These are phyloP conservation scores for Suillus placidus DNA, from an alignment of 768 basidiomycete species.

Conservation along the genomic window DNA sequence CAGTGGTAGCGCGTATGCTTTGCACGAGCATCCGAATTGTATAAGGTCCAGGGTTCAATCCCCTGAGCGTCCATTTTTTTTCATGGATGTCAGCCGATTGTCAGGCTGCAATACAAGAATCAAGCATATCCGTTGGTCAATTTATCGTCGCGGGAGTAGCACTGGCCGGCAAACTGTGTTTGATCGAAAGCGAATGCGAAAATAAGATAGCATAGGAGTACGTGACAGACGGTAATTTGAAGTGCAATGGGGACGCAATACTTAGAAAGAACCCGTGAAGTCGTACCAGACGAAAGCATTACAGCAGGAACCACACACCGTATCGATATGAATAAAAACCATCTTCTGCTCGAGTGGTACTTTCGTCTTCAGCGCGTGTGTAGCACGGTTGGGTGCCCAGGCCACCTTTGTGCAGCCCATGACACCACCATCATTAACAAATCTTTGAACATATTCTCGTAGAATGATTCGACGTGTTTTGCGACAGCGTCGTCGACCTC, in stretches of 20 bases:
- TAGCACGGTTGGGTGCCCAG: not conserved
- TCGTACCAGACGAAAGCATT: not conserved
- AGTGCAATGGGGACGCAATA: not conserved
- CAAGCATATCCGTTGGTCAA: too few relatives aligned
- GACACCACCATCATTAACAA: not conserved
- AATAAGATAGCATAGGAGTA: not conserved
- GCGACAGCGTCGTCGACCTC: not conserved
- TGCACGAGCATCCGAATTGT: slow-evolving; percentile 31
- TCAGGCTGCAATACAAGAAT: too few relatives aligned
- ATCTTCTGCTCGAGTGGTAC: not conserved
- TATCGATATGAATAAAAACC: not conserved
- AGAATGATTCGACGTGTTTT: not conserved
- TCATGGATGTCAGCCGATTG: too few relatives aligned
- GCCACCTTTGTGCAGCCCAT: not conserved
- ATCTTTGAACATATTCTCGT: not conserved
- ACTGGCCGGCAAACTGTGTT: not conserved
- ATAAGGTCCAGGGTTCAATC: slow-evolving; percentile 49
- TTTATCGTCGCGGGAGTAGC: not conserved
- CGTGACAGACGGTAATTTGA: not conserved
- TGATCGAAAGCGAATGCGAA: not conserved
- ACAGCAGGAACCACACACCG: not conserved
- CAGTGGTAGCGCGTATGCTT: slow-evolving; percentile 36
- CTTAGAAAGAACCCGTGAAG: not conserved
- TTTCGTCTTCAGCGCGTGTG: not conserved
- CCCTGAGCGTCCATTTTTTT: slow-evolving; percentile 36